Conservation (phyloP, 2,329 filamentous ascomycete species). For the Cytospora paraplurivora region DNA sequence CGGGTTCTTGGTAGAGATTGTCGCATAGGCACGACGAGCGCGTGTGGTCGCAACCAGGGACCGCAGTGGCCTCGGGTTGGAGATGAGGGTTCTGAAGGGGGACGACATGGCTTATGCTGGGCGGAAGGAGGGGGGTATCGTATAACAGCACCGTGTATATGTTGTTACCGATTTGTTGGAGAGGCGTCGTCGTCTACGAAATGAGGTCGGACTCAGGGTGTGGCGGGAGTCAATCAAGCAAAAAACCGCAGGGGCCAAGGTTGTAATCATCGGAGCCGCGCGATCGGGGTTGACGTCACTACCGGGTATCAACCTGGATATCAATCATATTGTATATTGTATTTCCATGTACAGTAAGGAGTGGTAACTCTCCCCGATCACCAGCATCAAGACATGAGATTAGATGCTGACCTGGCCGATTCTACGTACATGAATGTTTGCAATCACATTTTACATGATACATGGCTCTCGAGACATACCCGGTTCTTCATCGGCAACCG, state of each 20-base stretch:
- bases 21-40: slow-evolving; percentile 35
- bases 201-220: slow-evolving; percentile 1
- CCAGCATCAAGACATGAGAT: no score
- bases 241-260: slow-evolving; percentile 18
- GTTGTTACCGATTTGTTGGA: not conserved
- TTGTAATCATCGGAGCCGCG: slow-evolving; percentile 13
- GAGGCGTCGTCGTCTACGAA: not conserved
- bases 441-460: no score
- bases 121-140: no score
- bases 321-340: not conserved
- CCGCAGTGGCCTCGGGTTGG: slow-evolving; percentile 37
- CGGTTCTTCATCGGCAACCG: no score
- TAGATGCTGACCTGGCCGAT: no score
- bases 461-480: no score
- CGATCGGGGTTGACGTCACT: slow-evolving; percentile 19
- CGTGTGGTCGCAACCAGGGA: slow-evolving; percentile 19
- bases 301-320: slow-evolving; percentile 6
- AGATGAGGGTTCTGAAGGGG: slow-evolving; percentile 32
- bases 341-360: not conserved
- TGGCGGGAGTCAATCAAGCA: not conserved
- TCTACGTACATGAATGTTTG: no score
- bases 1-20: slow-evolving; percentile 35
- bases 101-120: slow-evolving; percentile 22
- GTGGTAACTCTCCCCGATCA: no score
- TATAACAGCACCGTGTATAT: not conserved